Base-by-base conservation (phyloP, 2,329 filamentous ascomycete genomes). In the Chaetomium sp. region DNA sequence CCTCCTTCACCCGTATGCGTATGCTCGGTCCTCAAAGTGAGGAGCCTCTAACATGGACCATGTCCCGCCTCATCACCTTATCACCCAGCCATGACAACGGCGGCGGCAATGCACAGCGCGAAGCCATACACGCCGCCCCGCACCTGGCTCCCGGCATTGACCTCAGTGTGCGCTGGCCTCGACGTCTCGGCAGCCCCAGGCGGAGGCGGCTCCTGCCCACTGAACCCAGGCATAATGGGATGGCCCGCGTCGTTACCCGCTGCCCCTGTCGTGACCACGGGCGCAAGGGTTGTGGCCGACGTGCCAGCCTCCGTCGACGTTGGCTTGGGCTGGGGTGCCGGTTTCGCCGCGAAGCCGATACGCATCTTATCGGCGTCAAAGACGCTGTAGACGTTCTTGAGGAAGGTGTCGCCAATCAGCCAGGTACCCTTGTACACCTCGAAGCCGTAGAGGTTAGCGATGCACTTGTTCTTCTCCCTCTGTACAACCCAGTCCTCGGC, bases 311-410 rank as follows among this genome's bases (percentile, higher is more conserved):
- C 35, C 5, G 68, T 65, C 8, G 67, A 60, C 2, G 71, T 72
- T 47, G 67, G 47, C 55, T 65, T 69, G 7, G 67, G 56, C 29
- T 72, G 64, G 12, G 69, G 56, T 16, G 69, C 65, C 27, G 74
- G 67, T 62, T 76, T 78, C 53, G 73, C 69, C 45, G 78, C 78
- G 63, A 81, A 79, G 16, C 79, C 90, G 68, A 93, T 85, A 59
- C 83, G 84, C 51, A 76, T 77, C 68, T 87, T 73, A 67, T 94
- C 92, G 60, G 85, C 86, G 75, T 97, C 93, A 74, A 96, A 96
- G 27, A 95, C 88, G 1, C 87, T 82, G 74, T 96, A 96, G 19
- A 96, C 92, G 70, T 96, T 96, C 79, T 96, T 96, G 67, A 97
- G 78, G 71, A 96, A 96, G 0, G 90, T 86, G 69, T 93, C 92